Percentiles rank a stretch among this genome's conserved stretches.
Conservation (phyloP, 164 flowering plant genomes). For the Nelumbo lutea region DNA sequence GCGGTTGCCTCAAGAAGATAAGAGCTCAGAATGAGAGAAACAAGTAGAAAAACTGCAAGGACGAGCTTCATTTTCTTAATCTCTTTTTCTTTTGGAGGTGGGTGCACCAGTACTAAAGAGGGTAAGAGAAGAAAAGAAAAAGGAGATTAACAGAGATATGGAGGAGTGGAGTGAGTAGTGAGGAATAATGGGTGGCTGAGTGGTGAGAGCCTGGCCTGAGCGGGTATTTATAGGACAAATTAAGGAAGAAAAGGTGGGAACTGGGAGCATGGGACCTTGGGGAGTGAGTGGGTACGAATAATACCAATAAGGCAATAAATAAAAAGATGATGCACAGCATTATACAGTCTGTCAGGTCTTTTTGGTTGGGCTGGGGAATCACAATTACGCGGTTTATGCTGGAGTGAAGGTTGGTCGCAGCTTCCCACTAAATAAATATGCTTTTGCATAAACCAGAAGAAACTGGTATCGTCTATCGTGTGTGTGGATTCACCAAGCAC, state of each 20-base stretch:
- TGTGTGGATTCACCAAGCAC: no score
- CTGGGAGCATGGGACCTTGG: neutral
- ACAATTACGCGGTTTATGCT: neutral
- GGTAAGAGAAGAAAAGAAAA: neutral
- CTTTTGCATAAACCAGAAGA: no score
- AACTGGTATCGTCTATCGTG: no score
- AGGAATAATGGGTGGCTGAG: no score
- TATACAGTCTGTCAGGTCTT: neutral
- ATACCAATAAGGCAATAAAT: neutral
- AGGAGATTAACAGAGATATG: neutral
- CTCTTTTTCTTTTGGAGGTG: neutral
- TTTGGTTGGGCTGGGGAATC: neutral
- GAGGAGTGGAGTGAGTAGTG: neutral
- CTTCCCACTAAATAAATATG: neutral
- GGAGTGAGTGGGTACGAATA: neutral
- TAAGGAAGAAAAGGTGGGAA: no score
- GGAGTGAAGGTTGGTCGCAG: neutral
- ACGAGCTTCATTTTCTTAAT: conserved; percentile 20
- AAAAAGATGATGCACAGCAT: neutral
- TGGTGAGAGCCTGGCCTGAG: neutral
- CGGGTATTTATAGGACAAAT: neutral
- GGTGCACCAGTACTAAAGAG: neutral
- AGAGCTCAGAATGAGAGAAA: conserved; percentile 36
- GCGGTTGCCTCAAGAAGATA: conserved; percentile 27
- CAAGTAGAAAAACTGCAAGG: conserved; percentile 18